A percentile compares a stretch with the other conserved stretches of the same genome.
Evolutionary conservation across 352 stramenopile genomes (phyloP).

Genomic region (Pythium sp.): DNA sequence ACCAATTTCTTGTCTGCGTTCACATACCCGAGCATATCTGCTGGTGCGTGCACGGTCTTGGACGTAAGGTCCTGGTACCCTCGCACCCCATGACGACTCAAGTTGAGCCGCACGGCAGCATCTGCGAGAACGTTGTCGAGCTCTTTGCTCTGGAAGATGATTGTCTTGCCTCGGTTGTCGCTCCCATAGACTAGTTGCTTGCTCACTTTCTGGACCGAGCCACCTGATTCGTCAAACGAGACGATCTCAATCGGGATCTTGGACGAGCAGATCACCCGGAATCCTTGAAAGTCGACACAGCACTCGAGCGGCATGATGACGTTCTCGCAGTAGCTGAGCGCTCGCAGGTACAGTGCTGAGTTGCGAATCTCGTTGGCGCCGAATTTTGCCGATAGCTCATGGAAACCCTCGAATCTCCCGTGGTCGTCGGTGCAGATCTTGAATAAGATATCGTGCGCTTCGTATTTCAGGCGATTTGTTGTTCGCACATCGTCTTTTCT

Average conservation of each 20-base stretch:
- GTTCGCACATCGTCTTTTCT: slow-evolving; percentile 61
- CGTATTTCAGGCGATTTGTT: slow-evolving; percentile 64
- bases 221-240: slow-evolving; percentile 59
- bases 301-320: slow-evolving; percentile 76
- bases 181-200: slow-evolving; percentile 87
- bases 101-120: slow-evolving; percentile 69
- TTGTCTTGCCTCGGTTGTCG: slow-evolving; percentile 75
- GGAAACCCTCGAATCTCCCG: slow-evolving; percentile 86
- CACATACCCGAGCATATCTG: slow-evolving; percentile 82
- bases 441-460: slow-evolving; percentile 88
- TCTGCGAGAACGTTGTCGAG: slow-evolving; percentile 66
- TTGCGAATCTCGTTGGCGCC: slow-evolving; percentile 79
- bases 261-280: slow-evolving; percentile 80
- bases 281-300: slow-evolving; percentile 87
- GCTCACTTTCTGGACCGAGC: slow-evolving; percentile 48
- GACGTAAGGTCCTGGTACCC: slow-evolving; percentile 87
- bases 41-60: slow-evolving; percentile 72
- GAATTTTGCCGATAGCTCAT: slow-evolving; percentile 87
- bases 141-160: slow-evolving; percentile 79
- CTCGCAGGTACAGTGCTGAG: slow-evolving; percentile 71
- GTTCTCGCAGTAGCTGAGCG: slow-evolving; percentile 28
- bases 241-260: slow-evolving; percentile 83
- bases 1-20: slow-evolving; percentile 51
- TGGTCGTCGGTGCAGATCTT: slow-evolving; percentile 90
- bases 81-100: slow-evolving; percentile 81